phyloP scores from a whole-genome alignment of 169 alveolate species.

The Eimeria necatrix region DNA sequence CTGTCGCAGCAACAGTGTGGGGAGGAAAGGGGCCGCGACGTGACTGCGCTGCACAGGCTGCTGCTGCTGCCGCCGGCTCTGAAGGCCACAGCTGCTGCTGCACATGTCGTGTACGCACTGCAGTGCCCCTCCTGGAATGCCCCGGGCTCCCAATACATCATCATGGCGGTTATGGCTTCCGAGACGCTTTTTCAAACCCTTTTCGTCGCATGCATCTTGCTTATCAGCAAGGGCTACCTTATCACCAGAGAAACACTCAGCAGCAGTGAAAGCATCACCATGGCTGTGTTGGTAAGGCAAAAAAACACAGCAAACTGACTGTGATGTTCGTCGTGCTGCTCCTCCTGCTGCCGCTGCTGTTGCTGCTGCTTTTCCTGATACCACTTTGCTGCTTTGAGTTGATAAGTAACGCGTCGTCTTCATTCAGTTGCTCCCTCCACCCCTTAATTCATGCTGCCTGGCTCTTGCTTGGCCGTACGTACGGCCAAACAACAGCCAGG shows the following conservation, averaged over 20 bases:
- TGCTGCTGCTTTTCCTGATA: too few species aligned
- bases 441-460: too few species aligned
- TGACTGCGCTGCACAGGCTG: constrained; percentile 56
- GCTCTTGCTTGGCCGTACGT: too few species aligned
- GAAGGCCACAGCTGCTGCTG: background rate
- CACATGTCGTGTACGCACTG: constrained; percentile 1
- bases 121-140: constrained; percentile 59
- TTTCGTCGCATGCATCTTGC: constrained; percentile 42
- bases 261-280: constrained; percentile 30
- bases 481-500: too few species aligned
- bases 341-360: too few species aligned
- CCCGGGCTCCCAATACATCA: constrained; percentile 17
- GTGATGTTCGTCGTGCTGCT: too few species aligned
- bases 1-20: constrained; percentile 7
- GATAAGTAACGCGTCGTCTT: too few species aligned
- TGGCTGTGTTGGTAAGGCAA: constrained; percentile 35
- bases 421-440: too few species aligned
- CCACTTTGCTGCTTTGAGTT: too few species aligned
- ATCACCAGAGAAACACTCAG: constrained; percentile 54
- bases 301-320: background rate
- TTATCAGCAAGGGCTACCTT: constrained; percentile 63
- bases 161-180: constrained; percentile 52
- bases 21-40: background rate
- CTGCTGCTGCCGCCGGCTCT: constrained; percentile 50
- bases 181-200: constrained; percentile 57